phyloP scores from a whole-genome alignment of 768 basidiomycete genomes.

The Holtermannia corniformis region DNA sequence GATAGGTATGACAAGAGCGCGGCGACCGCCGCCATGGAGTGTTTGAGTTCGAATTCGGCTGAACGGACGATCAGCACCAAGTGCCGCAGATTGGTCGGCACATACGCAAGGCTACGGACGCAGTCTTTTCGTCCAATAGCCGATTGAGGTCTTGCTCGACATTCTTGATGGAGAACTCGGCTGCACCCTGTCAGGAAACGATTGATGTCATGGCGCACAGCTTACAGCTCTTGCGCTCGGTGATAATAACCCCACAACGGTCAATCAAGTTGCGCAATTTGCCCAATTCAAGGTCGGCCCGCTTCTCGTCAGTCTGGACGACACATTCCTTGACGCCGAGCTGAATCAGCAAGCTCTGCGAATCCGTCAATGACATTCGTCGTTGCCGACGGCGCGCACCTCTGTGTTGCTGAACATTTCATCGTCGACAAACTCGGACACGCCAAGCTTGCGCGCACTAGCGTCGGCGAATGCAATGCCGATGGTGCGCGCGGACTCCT shows the following conservation, averaged over 20 bases:
- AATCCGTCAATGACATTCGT: not conserved
- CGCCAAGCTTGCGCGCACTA: conserved; percentile 70
- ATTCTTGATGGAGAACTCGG: conserved; percentile 72
- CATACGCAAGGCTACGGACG: conserved; percentile 52
- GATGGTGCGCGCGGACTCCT: conserved; percentile 57
- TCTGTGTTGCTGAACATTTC: conserved; percentile 93
- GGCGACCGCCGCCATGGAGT: conserved; percentile 67
- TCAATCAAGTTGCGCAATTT: conserved; percentile 81
- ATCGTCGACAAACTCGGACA: conserved; percentile 85
- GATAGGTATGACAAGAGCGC: conserved; percentile 75
- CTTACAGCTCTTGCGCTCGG: conserved; percentile 75
- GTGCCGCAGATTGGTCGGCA: not conserved
- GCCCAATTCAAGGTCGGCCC: conserved; percentile 65
- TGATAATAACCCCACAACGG: conserved; percentile 79
- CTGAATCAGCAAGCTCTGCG: conserved; percentile 84
- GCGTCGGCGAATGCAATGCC: conserved; percentile 91
- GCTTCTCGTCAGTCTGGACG: conserved; percentile 47
- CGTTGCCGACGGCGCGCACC: conserved; percentile 44
- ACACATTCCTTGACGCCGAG: conserved; percentile 95
- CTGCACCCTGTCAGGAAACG: conserved; percentile 43
- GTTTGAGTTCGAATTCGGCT: conserved; percentile 70
- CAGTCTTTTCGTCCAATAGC: conserved; percentile 50
- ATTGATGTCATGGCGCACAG: not conserved
- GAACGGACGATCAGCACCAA: conserved; percentile 1
- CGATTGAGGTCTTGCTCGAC: conserved; percentile 70